Percentiles rank a stretch among this genome's conserved stretches.
Conservation (phyloP, 2,329 filamentous ascomycete species). For the Lomentospora prolificans region DNA sequence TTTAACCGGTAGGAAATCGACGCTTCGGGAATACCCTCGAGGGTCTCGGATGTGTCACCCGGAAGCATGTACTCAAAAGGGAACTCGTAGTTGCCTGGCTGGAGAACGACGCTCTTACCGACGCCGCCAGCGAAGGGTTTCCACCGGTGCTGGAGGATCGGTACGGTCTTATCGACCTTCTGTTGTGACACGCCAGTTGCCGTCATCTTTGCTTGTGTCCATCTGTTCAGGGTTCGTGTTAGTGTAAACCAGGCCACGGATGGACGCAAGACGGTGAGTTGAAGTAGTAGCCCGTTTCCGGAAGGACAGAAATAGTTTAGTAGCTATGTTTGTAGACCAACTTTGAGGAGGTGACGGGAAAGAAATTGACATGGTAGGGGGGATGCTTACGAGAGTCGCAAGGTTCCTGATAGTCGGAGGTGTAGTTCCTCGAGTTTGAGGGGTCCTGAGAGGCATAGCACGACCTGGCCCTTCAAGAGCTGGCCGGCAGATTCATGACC, state of each 20-base stretch:
- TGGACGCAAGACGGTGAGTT: neutral
- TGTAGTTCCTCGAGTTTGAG: constrained; percentile 65
- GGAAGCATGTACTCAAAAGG: constrained; percentile 68
- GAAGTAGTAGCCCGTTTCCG: neutral
- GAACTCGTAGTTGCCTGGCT: constrained; percentile 74
- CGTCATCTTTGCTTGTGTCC: constrained; percentile 41
- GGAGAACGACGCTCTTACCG: constrained; percentile 49
- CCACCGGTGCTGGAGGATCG: constrained; percentile 63
- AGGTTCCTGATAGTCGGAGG: constrained; percentile 59
- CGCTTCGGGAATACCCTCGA: constrained; percentile 79
- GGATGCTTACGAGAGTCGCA: constrained; percentile 54
- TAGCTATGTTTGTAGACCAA: constrained; percentile 9
- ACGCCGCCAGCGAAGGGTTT: constrained; percentile 48
- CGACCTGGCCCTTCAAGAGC: constrained; percentile 61
- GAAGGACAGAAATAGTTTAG: neutral
- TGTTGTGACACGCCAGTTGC: constrained; percentile 49
- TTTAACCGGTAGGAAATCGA: constrained; percentile 87
- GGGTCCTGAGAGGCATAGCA: constrained; percentile 60
- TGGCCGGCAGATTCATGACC: constrained; percentile 69
- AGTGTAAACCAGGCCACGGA: neutral
- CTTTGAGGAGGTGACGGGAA: too few relatives aligned
- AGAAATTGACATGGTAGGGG: neutral
- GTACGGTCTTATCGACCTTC: constrained; percentile 46
- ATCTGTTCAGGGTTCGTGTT: constrained; percentile 23
- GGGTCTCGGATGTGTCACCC: constrained; percentile 68